These are phyloP conservation scores for Malassezia equina DNA, from an alignment of 1,284 basidiomycete species.

Conservation along the genomic window DNA sequence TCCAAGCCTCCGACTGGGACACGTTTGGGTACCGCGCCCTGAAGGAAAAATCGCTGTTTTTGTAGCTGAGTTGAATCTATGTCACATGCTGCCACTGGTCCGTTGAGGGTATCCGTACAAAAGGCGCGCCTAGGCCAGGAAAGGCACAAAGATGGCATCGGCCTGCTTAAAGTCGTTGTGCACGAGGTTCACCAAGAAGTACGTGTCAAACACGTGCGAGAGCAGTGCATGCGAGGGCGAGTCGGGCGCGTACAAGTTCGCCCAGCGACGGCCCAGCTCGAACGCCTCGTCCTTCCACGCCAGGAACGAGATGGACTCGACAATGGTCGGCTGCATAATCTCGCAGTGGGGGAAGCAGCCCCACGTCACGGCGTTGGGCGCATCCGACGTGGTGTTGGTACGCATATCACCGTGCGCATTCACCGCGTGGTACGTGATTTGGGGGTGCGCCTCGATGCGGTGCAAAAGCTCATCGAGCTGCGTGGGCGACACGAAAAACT, in stretches of 20 bases:
- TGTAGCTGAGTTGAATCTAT: slow-evolving; percentile 21
- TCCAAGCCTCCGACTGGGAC: slow-evolving; percentile 74
- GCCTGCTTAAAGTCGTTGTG: slow-evolving; percentile 39
- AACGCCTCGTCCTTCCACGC: slow-evolving; percentile 48
- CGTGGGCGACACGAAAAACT: slow-evolving; percentile 77
- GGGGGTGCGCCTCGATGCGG: slow-evolving; percentile 74
- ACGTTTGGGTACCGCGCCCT: slow-evolving; percentile 51
- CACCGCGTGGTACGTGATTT: slow-evolving; percentile 93
- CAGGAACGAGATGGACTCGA: slow-evolving; percentile 56
- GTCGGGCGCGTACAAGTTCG: slow-evolving; percentile 31
- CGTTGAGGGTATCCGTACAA: slow-evolving; percentile 16
- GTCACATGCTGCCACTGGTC: slow-evolving; percentile 7
- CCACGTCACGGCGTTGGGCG: slow-evolving; percentile 98
- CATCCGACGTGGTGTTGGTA: slow-evolving; percentile 82
- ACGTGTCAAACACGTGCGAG: slow-evolving; percentile 33
- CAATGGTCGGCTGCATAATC: slow-evolving; percentile 94
- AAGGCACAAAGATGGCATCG: slow-evolving; percentile 42
- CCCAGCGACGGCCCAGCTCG: slow-evolving; percentile 46
- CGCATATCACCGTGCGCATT: slow-evolving; percentile 71
- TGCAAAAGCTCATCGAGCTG: slow-evolving; percentile 66
- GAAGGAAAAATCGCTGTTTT: slow-evolving; percentile 49
- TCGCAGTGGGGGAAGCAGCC: slow-evolving; percentile 87
- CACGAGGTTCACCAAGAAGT: slow-evolving; percentile 44
- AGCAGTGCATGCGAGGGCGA: slow-evolving; percentile 33
- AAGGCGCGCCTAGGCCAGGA: slow-evolving; percentile 16